Evolutionary conservation across 768 basidiomycete species (phyloP).

Genomic region (Lyophyllum semitale): DNA sequence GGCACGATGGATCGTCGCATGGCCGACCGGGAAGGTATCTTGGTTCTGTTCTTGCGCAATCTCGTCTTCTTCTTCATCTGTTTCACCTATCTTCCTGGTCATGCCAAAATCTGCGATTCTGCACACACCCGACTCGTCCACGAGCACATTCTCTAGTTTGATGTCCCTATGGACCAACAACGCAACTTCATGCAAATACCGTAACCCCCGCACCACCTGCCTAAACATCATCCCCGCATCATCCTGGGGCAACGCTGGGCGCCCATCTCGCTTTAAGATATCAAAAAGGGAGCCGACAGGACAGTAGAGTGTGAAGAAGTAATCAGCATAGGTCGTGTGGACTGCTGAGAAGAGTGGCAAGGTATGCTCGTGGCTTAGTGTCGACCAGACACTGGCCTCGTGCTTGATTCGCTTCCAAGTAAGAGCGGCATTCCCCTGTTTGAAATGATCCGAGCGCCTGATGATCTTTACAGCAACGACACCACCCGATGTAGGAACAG

Average conservation of each 20-base stretch:
- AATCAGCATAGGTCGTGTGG: slow-evolving; percentile 66
- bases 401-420: slow-evolving; percentile 61
- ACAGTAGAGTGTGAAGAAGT: slow-evolving; percentile 82
- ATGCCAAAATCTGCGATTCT: slow-evolving; percentile 87
- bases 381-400: slow-evolving; percentile 74
- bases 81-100: slow-evolving; percentile 62
- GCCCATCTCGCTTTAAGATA: slow-evolving; percentile 72
- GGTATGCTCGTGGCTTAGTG: slow-evolving; percentile 82
- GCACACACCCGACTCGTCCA: slow-evolving; percentile 88
- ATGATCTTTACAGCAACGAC: slow-evolving; percentile 86
- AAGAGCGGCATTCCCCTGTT: slow-evolving; percentile 47
- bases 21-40: slow-evolving; percentile 11
- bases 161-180: slow-evolving; percentile 89
- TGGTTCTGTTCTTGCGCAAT: slow-evolving; percentile 22
- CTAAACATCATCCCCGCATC: slow-evolving; percentile 85
- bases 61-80: slow-evolving; percentile 37
- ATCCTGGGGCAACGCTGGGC: slow-evolving; percentile 70
- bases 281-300: slow-evolving; percentile 86
- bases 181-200: slow-evolving; percentile 80
- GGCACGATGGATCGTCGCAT: slow-evolving; percentile 37
- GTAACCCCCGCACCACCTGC: slow-evolving; percentile 80
- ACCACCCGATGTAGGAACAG: slow-evolving; percentile 61
- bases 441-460: slow-evolving; percentile 54
- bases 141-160: slow-evolving; percentile 95
- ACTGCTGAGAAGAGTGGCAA: slow-evolving; percentile 76